Percentiles rank a stretch among this genome's conserved stretches.
phyloP scores from a whole-genome alignment of 2,329 filamentous ascomycete species.

The Camillea tinctor region DNA sequence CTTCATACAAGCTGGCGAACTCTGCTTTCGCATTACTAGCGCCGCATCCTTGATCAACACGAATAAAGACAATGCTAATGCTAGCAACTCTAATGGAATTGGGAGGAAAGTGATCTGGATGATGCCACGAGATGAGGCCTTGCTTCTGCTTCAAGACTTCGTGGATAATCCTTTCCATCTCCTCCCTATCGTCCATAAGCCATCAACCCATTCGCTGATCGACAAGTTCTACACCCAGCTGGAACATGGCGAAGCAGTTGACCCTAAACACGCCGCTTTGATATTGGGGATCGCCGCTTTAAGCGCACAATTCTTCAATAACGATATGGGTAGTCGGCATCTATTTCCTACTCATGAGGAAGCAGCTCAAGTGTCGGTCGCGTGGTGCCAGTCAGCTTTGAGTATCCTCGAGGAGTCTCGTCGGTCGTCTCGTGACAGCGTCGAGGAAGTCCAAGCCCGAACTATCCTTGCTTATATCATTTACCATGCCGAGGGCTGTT shows the following conservation, averaged over 20 bases:
- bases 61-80: not conserved
- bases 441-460: conserved; percentile 39
- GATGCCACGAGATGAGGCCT: conserved; percentile 24
- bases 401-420: conserved; percentile 36
- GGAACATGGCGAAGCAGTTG: conserved; percentile 6
- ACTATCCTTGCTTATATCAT: conserved; percentile 38
- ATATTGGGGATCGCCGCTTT: conserved; percentile 30
- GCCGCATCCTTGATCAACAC: conserved; percentile 5
- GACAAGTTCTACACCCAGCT: conserved; percentile 20
- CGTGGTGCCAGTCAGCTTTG: conserved; percentile 30
- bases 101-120: conserved; percentile 10
- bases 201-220: conserved; percentile 17
- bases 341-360: conserved; percentile 18
- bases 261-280: conserved; percentile 23
- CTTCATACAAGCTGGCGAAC: not conserved
- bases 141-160: conserved; percentile 29
- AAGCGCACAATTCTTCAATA: conserved; percentile 29
- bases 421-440: conserved; percentile 24
- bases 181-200: conserved; percentile 27
- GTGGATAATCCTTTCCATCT: conserved; percentile 27
- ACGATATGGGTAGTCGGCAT: not conserved
- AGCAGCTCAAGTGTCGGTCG: conserved; percentile 15
- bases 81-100: no score
- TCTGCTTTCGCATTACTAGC: conserved; percentile 6
- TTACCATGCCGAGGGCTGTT: conserved; percentile 39